Evolutionary conservation across 148 eudicot genomes (phyloP), one percentile per base, ranked within the genome.

Genomic region (Selenicereus undatus): DNA sequence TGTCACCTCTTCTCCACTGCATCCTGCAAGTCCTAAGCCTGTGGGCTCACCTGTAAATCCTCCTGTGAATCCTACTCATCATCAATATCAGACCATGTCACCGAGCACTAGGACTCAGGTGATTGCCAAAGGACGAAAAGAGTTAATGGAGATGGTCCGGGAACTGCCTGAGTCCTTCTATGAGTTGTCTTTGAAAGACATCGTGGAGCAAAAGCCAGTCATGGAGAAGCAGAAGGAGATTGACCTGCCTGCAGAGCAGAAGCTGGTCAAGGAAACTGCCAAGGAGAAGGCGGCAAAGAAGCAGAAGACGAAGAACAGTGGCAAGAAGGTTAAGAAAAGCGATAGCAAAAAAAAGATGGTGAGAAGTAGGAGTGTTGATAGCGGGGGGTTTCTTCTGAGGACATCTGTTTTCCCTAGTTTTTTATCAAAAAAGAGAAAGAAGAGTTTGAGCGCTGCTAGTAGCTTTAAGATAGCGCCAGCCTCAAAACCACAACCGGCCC

Each of bases 101-200:
- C 91, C 94, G 22, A 82, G 71, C 52, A 85, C 94, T 0, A 84
- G 89, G 73, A 65, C 89, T 77, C 90, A 87, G 71, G 96, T 94
- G 16, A 91, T 93, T 7, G 98, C 93, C 36, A 89, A 85, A 62
- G 97, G 96, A 12, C 86, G 94, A 48, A 79, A 78, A 82, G 98
- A 94, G 87, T 82, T 94, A 5, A 94, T 94, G 98, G 97, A 94
- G 29, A 92, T 92, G 93, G 90, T 92, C 1, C 85, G 87, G 78
- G 90, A 82, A 88, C 88, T 94, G 84, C 98, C 98, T 6, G 97
- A 94, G 83, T 85, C 94, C 0, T 86, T 82, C 32, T 94, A 92
- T 26, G 98, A 94, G 84, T 88, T 94, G 13, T 91, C 98, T 0
- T 75, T 94, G 75, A 91, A 77, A 42, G 98, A 94, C 76, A 81